Conservation (phyloP, 176 grass and related monocot species). For the Cenchrus americanus region DNA sequence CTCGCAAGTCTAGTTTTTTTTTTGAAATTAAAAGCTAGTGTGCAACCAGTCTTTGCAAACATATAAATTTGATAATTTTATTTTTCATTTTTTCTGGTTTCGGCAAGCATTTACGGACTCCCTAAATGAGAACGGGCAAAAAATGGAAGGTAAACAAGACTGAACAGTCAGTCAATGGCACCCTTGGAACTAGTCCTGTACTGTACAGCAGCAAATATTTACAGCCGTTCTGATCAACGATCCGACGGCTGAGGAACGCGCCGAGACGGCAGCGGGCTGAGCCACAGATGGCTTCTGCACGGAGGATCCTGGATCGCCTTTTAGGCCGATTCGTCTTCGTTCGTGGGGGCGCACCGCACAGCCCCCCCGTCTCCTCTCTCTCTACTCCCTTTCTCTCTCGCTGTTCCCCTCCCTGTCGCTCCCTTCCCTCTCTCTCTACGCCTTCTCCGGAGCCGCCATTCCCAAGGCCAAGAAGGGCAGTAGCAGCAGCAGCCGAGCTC, state of each 20-base stretch:
- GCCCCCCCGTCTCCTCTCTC: background rate
- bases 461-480: slow-evolving; percentile 10
- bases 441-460: slow-evolving; percentile 37
- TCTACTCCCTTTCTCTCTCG: background rate
- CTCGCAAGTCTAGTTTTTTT: too few relatives aligned
- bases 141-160: background rate
- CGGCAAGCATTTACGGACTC: background rate
- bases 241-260: background rate
- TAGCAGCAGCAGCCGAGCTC: slow-evolving; percentile 18
- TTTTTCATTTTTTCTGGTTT: background rate
- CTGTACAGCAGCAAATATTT: background rate
- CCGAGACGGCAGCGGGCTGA: background rate
- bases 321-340: slow-evolving; percentile 51
- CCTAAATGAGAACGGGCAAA: background rate
- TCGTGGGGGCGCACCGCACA: slow-evolving; percentile 25
- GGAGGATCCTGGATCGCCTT: slow-evolving; percentile 36
- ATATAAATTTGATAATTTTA: background rate
- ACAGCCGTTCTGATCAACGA: background rate
- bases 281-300: slow-evolving; percentile 25
- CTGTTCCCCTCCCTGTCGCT: background rate
- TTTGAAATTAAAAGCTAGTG: background rate
- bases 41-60: background rate
- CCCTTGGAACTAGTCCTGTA: background rate
- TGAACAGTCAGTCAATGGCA: background rate
- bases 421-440: background rate